Evolutionary conservation across 768 basidiomycete genomes (phyloP), one percentile per base, ranked within the genome.

Genomic region (Calocybe cyanea): DNA sequence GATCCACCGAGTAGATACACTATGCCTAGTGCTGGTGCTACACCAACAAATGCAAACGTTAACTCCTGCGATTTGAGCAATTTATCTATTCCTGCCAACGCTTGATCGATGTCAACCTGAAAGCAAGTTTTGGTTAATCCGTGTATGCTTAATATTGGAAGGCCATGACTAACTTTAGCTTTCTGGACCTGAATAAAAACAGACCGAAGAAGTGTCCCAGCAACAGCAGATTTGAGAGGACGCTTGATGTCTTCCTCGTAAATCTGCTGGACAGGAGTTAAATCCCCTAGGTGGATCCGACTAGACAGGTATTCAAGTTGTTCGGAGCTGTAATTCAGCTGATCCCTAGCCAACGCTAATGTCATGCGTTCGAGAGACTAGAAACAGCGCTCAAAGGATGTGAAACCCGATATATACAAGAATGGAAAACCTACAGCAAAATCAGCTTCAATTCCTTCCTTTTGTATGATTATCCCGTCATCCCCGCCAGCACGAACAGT

Each of bases 41-140:
- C 86, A 53, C 94, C 94, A 49, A 97, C 92, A 57, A 97, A 97
- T 4, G 89, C 95, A 57, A 99, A 99, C 1, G 92, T 96, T 35
- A 96, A 72, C 60, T 95, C 91, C 65, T 96, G 93, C 1, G 91
- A 94, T 54, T 86, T 91, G 52, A 98, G 81, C 44, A 98, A 71
- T 58, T 87, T 92, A 64, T 97, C 95, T 53, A 98, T 93, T 5
- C 94, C 94, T 7, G 82, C 72, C 33, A 97, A 71, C 0, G 93
- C 86, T 63, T 94, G 83, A 51, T 94, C 89, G 43, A 96, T 81
- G 63, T 97, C 95, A 48, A 94, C 91, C 89, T 92, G 9, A 14
- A 35, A 35, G 14, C 5, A 23, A n/a, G n/a, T n/a, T n/a, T n/a
- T n/a, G n/a, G n/a, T n/a, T n/a, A n/a, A n/a, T n/a, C n/a, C n/a